Base-by-base conservation (phyloP, 768 basidiomycete species). In the Termitomyces sp. region DNA sequence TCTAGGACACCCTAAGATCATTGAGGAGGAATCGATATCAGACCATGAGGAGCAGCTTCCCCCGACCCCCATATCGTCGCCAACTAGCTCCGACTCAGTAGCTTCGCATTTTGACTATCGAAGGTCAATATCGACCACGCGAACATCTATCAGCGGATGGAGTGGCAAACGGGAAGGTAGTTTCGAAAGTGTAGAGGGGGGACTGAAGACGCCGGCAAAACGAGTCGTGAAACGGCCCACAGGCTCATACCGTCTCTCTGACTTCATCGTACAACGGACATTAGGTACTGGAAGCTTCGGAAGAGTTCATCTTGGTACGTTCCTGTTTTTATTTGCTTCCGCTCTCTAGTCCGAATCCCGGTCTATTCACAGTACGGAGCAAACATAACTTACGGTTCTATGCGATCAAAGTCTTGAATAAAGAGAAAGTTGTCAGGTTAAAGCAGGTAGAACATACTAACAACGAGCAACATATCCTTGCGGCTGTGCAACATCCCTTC, bases 391-490 rank as follows among this genome's bases (percentile, higher is more conserved):
- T 90, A n/a, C 89, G 95, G 16, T 95, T 91, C 70, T 98, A 96
- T 68, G 95, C 95, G 48, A 85, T 96, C 78, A 98, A 98, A 69
- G 94, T 98, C 8, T 76, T 98, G 60, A 88, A 81, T 74, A 98
- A 98, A 69, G 93, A 95, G 59, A 89, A 91, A 68, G 89, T 98
- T 53, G 91, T 92, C 54, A 83, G 81, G 62, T 83, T 92, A 72
- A 97, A 98, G 74, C 97, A 99, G 69, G 85, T 98, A 49, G 93
- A 98, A 66, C 97, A 99, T 65, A 98, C 97, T 43, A 97, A 95
- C 69, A 94, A 91, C 64, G 97, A 99, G 71, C 88, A 93, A 63
- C 77, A 77, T 48, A 94, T 98, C 72, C 83, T 99, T 37, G 82
- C 86, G 47, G 79, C 80, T 23, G 88, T 97, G 5, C 85, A 92